Conservation (phyloP, 2,329 filamentous ascomycete genomes). For the Calcarisporium arbuscula region DNA sequence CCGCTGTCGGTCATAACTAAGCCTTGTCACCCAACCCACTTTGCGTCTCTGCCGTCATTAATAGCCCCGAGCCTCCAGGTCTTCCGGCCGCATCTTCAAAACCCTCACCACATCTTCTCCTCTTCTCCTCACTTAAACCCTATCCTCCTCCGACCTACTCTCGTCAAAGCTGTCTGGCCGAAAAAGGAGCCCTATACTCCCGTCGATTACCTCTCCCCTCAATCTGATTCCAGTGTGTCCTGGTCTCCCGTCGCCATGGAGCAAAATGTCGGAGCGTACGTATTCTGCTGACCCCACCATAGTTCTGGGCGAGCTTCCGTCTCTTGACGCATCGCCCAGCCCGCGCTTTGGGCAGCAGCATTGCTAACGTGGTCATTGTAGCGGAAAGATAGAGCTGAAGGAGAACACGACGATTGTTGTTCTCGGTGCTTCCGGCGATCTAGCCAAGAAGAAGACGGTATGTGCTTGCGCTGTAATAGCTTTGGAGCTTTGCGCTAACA, state of each 20-base stretch:
- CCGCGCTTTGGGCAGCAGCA: conserved; percentile 1
- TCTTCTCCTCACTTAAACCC: conserved; percentile 1
- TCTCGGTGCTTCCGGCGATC: conserved; percentile 91
- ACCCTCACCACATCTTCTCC: conserved; percentile 6
- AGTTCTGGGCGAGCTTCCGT: conserved; percentile 7
- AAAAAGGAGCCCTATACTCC: too few species aligned
- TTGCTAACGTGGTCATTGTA: conserved; percentile 10
- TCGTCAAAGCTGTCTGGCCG: neutral
- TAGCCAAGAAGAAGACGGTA: conserved; percentile 99
- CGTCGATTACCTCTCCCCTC: neutral
- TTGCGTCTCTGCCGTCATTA: conserved; percentile 9
- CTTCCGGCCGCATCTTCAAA: conserved; percentile 8
- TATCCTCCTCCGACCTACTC: neutral
- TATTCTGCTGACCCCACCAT: conserved; percentile 10
- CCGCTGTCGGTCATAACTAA: too few species aligned
- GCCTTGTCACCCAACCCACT: too few species aligned
- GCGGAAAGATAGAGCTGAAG: conserved; percentile 88
- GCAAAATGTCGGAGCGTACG: conserved; percentile 9
- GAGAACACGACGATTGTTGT: conserved; percentile 97
- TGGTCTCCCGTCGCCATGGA: conserved; percentile 13
- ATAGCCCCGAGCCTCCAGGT: conserved; percentile 12
- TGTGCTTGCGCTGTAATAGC: conserved; percentile 22
- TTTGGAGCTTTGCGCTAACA: conserved; percentile 9
- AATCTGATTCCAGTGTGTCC: conserved; percentile 5
- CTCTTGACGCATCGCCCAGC: conserved; percentile 4